Evolutionary conservation across 345 rosid genomes (phyloP), one percentile per base, ranked within the genome.

Genomic region (Clausena lansium): DNA sequence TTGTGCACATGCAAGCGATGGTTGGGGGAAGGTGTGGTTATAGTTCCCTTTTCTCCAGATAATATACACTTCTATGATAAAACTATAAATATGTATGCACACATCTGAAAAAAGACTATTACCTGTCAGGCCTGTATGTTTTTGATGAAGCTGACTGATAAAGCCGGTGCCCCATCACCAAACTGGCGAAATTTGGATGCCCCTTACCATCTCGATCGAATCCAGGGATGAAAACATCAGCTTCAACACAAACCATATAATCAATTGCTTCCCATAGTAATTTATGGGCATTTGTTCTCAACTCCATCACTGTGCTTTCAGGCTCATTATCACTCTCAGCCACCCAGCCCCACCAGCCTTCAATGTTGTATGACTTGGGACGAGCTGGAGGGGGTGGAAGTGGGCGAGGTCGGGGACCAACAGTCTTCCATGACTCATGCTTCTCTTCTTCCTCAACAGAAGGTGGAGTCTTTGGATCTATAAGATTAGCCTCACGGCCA

Each of bases 341-440:
- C 73, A 95, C 99, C 99, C 99, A 95, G 78, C 98, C 99, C 99
- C 99, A 95, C 99, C 99, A 95, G 57, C 99, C 99, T 85, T 95
- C 97, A 36, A 93, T 88, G 76, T 93, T 96, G 61, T 96, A 89
- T 38, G 94, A 93, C 81, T 96, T 96, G 15, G 97, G 94, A 69
- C 93, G 87, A 45, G 98, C 91, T 0, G 97, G 97, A 69, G 99
- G 99, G 25, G 98, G 99, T 7, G 97, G 97, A 74, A 95, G 97
- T 19, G 99, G 99, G 39, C 95, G 97, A 74, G 99, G 99, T 19
- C 95, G 91, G 71, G 94, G 97, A 60, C 91, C 97, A 30, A 83
- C 85, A 60, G 70, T 84, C 83, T 91, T 86, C 93, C 92, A 90
- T 9, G 87, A 87, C 63, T 84, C 89, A 11, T 81, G 84, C 82